A percentile compares a stretch with the other conserved stretches of the same genome.
Conservation (phyloP, 2,329 filamentous ascomycete genomes). For the Sarocladiaceae sp. region DNA sequence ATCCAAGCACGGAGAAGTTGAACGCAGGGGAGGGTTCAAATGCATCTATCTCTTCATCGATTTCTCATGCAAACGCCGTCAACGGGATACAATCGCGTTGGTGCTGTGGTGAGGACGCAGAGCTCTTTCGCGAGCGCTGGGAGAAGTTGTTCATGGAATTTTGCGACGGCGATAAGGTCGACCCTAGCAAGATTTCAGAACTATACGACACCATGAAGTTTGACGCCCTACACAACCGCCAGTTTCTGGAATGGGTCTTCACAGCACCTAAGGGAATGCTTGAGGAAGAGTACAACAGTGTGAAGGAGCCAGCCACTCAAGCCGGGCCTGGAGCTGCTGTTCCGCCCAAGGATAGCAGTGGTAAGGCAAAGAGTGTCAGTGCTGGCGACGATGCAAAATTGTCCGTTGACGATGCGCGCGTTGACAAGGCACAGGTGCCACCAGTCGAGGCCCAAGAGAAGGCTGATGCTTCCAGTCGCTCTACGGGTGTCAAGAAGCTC, state of each 20-base stretch:
- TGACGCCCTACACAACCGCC: slow-evolving; percentile 92
- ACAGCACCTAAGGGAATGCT: slow-evolving; percentile 78
- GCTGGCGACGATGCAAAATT: slow-evolving; percentile 16
- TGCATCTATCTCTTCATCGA: slow-evolving; percentile 41
- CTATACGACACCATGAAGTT: slow-evolving; percentile 99
- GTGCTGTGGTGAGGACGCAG: slow-evolving; percentile 94
- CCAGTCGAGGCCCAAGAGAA: slow-evolving; percentile 31
- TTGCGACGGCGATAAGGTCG: slow-evolving; percentile 93
- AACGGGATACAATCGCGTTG: slow-evolving; percentile 80
- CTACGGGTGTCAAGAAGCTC: slow-evolving; percentile 37
- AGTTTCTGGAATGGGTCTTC: slow-evolving; percentile 96
- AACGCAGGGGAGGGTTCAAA: slow-evolving; percentile 33
- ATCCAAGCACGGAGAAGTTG: slow-evolving; percentile 43
- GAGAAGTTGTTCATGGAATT: slow-evolving; percentile 98
- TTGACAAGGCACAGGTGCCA: slow-evolving; percentile 23
- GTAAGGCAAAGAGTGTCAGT: slow-evolving; percentile 30
- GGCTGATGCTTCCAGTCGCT: slow-evolving; percentile 33
- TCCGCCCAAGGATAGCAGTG: slow-evolving; percentile 31
- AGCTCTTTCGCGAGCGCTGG: slow-evolving; percentile 94
- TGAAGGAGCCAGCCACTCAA: slow-evolving; percentile 21
- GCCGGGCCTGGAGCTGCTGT: not conserved
- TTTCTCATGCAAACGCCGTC: slow-evolving; percentile 59
- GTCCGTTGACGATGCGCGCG: not conserved
- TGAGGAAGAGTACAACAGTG: slow-evolving; percentile 59
- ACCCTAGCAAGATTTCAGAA: slow-evolving; percentile 97